Evolutionary conservation across 1,139 yeast genomes (phyloP).

Genomic region (Taphrina confusa): DNA sequence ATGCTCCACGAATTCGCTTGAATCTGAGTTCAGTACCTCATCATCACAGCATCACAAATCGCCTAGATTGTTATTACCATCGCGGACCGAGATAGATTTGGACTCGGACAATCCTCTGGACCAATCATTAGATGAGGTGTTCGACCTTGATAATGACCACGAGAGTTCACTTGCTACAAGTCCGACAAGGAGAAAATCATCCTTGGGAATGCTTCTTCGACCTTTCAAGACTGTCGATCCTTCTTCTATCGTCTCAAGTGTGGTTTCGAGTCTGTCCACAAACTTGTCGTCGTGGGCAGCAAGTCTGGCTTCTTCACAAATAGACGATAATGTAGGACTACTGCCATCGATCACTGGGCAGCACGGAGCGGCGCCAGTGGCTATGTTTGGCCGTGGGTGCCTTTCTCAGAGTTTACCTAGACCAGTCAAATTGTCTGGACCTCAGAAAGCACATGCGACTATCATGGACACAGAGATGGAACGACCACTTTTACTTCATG

Average conservation of each 20-base stretch:
- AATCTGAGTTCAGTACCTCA: not conserved
- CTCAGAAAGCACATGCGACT: conserved; percentile 7
- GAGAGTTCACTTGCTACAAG: not conserved
- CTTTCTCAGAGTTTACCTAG: not conserved
- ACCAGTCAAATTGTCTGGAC: conserved; percentile 19
- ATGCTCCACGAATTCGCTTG: conserved; percentile 18
- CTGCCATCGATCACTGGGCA: not conserved
- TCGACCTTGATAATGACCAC: not conserved
- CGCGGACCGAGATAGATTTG: not conserved
- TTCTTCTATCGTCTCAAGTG: conserved; percentile 4
- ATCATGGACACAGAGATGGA: conserved; percentile 26
- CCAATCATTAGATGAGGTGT: not conserved
- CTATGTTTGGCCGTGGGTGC: not conserved
- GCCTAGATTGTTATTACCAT: not conserved
- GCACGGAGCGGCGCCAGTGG: not conserved
- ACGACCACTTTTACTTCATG: conserved; percentile 7
- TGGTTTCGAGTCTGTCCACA: conserved; percentile 22
- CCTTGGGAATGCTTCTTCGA: conserved; percentile 14
- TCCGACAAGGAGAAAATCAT: conserved; percentile 5
- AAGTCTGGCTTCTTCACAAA: conserved; percentile 20
- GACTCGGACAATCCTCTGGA: conserved; percentile 16
- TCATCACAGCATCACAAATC: not conserved
- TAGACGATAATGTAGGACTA: conserved; percentile 8
- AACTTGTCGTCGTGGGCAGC: conserved; percentile 26
- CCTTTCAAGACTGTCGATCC: conserved; percentile 26